These are phyloP conservation scores for Dillenia suffruticosa DNA, from an alignment of 164 flowering plant species.

Conservation along the genomic window DNA sequence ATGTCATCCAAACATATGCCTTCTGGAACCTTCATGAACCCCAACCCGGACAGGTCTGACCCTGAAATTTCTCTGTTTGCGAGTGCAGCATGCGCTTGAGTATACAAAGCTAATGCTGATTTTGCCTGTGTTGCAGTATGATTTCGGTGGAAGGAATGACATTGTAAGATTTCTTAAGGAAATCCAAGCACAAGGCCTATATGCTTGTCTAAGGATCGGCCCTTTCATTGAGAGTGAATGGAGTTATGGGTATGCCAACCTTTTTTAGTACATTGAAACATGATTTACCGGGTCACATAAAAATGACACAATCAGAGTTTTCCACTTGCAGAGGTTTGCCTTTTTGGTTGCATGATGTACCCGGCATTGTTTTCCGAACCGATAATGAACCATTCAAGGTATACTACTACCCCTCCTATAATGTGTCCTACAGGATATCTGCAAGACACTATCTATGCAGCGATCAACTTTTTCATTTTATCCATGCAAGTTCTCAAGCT, in stretches of 20 bases:
- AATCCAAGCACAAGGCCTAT: conserved; percentile 54
- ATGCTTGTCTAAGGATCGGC: conserved; percentile 55
- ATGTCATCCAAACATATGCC: conserved; percentile 73
- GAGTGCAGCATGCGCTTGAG: background rate
- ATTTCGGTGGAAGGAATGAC: conserved; percentile 51
- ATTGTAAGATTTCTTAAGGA: conserved; percentile 49
- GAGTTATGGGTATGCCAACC: conserved; percentile 43
- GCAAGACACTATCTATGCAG: too few species aligned
- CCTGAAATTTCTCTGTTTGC: background rate
- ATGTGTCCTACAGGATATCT: too few species aligned
- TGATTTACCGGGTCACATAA: too few species aligned
- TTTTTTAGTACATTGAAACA: background rate
- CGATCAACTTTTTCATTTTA: too few species aligned
- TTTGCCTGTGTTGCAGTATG: conserved; percentile 33
- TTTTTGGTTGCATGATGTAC: conserved; percentile 80
- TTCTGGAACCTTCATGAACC: conserved; percentile 94
- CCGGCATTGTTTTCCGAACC: conserved; percentile 59
- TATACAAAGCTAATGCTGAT: background rate
- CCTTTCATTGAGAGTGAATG: conserved; percentile 73
- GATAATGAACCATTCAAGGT: conserved; percentile 91
- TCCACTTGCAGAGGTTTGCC: conserved; percentile 66
- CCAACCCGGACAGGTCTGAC: conserved; percentile 53
- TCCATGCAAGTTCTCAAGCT: background rate
- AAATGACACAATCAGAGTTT: too few species aligned
- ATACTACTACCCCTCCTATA: background rate